Conservation (phyloP, 257 asterid genomes). For the Cruciata laevipes region DNA sequence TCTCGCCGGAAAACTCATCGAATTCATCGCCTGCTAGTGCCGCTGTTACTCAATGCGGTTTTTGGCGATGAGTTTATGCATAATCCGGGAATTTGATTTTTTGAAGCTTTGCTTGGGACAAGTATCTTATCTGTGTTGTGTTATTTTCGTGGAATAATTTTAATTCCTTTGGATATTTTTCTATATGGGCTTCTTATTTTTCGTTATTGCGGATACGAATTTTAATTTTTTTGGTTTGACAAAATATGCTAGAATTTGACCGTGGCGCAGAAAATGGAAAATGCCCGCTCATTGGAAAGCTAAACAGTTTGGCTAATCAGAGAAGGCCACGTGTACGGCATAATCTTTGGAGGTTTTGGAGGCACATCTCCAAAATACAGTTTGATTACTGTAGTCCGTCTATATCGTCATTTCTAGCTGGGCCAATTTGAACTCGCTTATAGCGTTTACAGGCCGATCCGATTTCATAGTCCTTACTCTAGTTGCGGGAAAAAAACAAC, state of each 20-base stretch:
- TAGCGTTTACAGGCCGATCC: too few species aligned
- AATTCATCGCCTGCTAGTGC: background rate
- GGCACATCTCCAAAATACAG: background rate
- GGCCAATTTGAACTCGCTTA: too few species aligned
- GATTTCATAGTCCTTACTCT: too few species aligned
- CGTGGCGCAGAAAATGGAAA: constrained; percentile 1
- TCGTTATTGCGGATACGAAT: background rate
- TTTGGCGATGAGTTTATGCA: background rate
- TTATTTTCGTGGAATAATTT: background rate
- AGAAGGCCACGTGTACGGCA: background rate
- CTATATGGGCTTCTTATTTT: background rate
- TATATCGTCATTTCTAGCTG: too few species aligned
- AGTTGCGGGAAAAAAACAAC: too few species aligned
- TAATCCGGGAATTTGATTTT: constrained; percentile 5
- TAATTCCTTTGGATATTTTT: constrained; percentile 1
- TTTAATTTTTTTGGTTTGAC: background rate
- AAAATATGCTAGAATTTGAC: background rate
- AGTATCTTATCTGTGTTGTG: constrained; percentile 11
- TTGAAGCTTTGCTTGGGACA: background rate
- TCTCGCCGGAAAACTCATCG: constrained; percentile 55
- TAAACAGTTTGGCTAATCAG: constrained; percentile 3
- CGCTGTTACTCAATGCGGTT: background rate
- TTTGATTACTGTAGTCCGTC: too few species aligned
- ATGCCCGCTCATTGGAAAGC: constrained; percentile 19
- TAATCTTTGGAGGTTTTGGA: background rate